A percentile compares a stretch with the other conserved stretches of the same genome.
Evolutionary conservation across 352 stramenopile species (phyloP).

Genomic region (Phytopythium chamaehyphon): DNA sequence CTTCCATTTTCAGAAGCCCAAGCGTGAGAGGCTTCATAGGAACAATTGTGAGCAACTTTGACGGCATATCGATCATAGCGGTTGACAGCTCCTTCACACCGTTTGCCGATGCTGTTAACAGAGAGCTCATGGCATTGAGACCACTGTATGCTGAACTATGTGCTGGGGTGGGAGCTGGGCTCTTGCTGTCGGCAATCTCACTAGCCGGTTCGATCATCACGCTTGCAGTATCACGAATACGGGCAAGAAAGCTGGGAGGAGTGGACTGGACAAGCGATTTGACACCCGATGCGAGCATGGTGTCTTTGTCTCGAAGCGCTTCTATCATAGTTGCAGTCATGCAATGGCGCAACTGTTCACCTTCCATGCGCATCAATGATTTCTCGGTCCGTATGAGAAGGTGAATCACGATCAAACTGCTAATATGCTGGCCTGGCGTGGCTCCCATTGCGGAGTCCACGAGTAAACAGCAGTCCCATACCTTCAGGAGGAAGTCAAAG

Average conservation of each 20-base stretch:
- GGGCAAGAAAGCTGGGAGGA: slow-evolving; percentile 49
- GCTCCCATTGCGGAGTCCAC: slow-evolving; percentile 25
- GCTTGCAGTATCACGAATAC: slow-evolving; percentile 43
- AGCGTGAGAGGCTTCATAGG: slow-evolving; percentile 28
- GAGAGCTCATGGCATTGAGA: slow-evolving; percentile 27
- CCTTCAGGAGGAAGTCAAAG: slow-evolving; percentile 53
- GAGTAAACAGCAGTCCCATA: slow-evolving; percentile 74
- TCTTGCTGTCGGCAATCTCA: slow-evolving; percentile 1
- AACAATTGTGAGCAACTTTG: slow-evolving; percentile 49
- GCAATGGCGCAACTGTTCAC: slow-evolving; percentile 66
- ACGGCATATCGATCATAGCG: slow-evolving; percentile 70
- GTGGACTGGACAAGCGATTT: slow-evolving; percentile 57
- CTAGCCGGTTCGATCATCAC: not conserved
- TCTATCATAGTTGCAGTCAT: slow-evolving; percentile 59
- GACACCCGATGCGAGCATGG: slow-evolving; percentile 34
- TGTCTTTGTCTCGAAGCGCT: slow-evolving; percentile 22
- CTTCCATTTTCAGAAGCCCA: slow-evolving; percentile 6
- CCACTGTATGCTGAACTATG: not conserved
- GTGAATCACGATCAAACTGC: slow-evolving; percentile 38
- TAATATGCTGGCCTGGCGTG: slow-evolving; percentile 4
- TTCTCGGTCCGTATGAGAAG: slow-evolving; percentile 56
- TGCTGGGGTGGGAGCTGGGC: not conserved
- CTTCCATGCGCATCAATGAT: slow-evolving; percentile 63
- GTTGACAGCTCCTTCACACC: slow-evolving; percentile 61
- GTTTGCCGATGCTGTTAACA: slow-evolving; percentile 63